These are phyloP conservation scores for Rubus parviflorus DNA, from an alignment of 306 rosid genomes.

Conservation along the genomic window DNA sequence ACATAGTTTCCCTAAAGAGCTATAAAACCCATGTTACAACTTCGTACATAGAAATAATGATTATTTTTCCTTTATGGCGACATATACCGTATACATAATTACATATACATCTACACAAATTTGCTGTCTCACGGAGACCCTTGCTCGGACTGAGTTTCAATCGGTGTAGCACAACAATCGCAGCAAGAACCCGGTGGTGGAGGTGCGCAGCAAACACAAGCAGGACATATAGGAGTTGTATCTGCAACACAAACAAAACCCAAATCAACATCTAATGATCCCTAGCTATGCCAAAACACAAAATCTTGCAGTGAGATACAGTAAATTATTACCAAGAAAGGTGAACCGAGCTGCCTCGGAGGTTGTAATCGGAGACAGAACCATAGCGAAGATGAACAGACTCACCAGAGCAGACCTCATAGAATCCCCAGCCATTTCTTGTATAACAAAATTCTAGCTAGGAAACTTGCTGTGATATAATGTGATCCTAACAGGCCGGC, in stretches of 20 bases:
- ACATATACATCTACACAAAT: neutral
- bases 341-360: conserved; percentile 26
- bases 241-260: conserved; percentile 12
- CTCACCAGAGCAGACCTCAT: conserved; percentile 27
- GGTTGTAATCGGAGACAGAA: conserved; percentile 35
- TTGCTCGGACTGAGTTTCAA: conserved; percentile 19
- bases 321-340: conserved; percentile 7
- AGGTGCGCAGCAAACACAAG: conserved; percentile 46
- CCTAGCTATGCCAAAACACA: neutral
- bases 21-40: neutral
- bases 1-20: neutral
- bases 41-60: neutral
- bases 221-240: conserved; percentile 37
- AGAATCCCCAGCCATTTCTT: conserved; percentile 27
- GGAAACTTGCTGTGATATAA: neutral
- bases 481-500: neutral
- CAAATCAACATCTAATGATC: neutral
- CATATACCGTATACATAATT: neutral
- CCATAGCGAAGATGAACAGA: conserved; percentile 37
- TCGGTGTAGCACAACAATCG: conserved; percentile 46
- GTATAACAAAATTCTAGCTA: neutral
- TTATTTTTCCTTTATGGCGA: neutral
- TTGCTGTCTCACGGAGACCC: conserved; percentile 23
- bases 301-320: neutral
- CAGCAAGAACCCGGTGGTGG: conserved; percentile 48